Evolutionary conservation across 495 filamentous ascomycete species (phyloP), one percentile per base, ranked within the genome.

Genomic region (Penicillium cataractarum): DNA sequence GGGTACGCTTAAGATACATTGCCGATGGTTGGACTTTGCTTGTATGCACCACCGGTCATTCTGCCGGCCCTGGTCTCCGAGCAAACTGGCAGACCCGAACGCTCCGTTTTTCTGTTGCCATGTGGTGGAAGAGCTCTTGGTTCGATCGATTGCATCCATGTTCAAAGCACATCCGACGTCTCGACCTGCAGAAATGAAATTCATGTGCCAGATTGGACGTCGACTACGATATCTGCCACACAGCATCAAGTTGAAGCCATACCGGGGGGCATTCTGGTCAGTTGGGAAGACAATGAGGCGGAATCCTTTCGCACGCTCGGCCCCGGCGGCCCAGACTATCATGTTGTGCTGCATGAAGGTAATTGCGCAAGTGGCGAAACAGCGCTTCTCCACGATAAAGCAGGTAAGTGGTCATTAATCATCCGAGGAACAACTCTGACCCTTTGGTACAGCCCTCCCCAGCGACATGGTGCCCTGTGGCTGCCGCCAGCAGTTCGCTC

Each of bases 21-120:
- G n/a, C 33, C 52, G 52, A 55, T 55, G 32, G 52, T 55, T 55
- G 32, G 52, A 55, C 15, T 55, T 55, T 21, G 52, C 29, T 55
- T 32, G 19, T 32, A 55, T 22, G 32, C 32, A 55, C 52, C n/a
- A 55, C 21, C 17, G 33, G 19, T 32, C 32, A 37, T 31, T 37
- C 17, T 55, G 52, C 33, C 52, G 52, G 15, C 29, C 29, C 17
- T 55, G 32, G 52, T 55, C 33, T 32, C 52, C 52, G 13, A 48
- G 7, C 24, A 48, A 21, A 22, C 24, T 51, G 1, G 22, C 48
- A 22, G 24, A 51, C 0, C 13, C 24, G 10, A 37, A 15, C 10
- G 35, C 35, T 1, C 35, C 35, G 35, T 37, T 37, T 55, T 51
- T 31, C 17, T 21, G 40, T 8, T 42, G 40, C 8, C 40, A 42